These are phyloP conservation scores for Nigrospora oryzae DNA, from an alignment of 2,329 filamentous ascomycete genomes.

Conservation along the genomic window DNA sequence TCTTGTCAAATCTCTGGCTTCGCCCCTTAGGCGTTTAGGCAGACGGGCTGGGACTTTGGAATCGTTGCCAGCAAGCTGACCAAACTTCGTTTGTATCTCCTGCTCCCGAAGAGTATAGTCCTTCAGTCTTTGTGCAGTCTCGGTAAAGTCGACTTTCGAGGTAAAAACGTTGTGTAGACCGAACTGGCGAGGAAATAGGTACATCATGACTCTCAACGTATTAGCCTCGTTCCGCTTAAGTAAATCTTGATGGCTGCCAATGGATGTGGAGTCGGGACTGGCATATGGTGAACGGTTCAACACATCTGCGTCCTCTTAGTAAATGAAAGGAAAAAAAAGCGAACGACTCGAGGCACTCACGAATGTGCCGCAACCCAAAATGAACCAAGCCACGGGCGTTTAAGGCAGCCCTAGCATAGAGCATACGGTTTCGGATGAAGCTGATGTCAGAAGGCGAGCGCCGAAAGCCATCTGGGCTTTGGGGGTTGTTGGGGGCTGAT, in stretches of 20 bases:
- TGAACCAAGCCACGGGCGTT: conserved; percentile 59
- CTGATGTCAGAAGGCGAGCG: conserved; percentile 50
- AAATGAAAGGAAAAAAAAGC: background rate
- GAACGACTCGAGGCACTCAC: conserved; percentile 40
- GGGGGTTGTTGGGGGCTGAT: background rate
- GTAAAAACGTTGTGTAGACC: conserved; percentile 89
- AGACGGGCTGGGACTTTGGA: conserved; percentile 25
- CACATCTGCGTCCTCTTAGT: conserved; percentile 51
- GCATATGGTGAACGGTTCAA: conserved; percentile 59
- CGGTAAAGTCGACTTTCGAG: conserved; percentile 51
- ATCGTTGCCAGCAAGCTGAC: conserved; percentile 14
- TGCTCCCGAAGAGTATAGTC: conserved; percentile 82
- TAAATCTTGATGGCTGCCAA: no score
- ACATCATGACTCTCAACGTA: conserved; percentile 71
- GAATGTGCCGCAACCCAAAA: conserved; percentile 73
- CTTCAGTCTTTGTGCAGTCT: conserved; percentile 67
- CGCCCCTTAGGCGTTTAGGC: conserved; percentile 63
- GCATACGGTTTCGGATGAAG: conserved; percentile 75
- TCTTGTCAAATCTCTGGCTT: conserved; percentile 47
- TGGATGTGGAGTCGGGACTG: conserved; percentile 3
- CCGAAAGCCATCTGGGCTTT: background rate
- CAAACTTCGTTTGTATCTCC: conserved; percentile 52
- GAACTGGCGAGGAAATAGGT: conserved; percentile 90
- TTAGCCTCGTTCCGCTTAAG: conserved; percentile 33
- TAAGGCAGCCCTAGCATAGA: conserved; percentile 70